These are phyloP conservation scores for Pyricularia grisea DNA, from an alignment of 2,329 filamentous ascomycete species.

Conservation along the genomic window DNA sequence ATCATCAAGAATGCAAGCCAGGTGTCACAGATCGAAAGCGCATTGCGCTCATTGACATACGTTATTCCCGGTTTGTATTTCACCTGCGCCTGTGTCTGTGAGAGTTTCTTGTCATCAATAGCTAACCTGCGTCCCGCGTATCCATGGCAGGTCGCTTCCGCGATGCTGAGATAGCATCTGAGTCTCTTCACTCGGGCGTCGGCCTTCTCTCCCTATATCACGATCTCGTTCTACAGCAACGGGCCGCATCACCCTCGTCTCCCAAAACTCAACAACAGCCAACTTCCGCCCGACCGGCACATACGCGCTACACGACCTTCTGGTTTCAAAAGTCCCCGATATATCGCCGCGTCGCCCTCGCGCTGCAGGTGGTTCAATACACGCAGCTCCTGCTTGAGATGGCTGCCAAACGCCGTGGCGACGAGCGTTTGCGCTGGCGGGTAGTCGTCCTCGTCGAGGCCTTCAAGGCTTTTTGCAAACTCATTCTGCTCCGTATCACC, in stretches of 20 bases:
- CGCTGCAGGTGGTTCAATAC: slow-evolving; percentile 86
- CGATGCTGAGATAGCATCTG: slow-evolving; percentile 90
- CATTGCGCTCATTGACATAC: slow-evolving; percentile 85
- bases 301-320: slow-evolving; percentile 58
- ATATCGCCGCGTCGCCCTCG: slow-evolving; percentile 72
- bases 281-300: slow-evolving; percentile 16
- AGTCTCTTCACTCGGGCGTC: slow-evolving; percentile 80
- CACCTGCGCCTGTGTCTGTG: background rate
- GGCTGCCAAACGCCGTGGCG: slow-evolving; percentile 79
- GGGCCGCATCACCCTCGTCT: background rate
- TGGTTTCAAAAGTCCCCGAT: slow-evolving; percentile 55
- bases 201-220: slow-evolving; percentile 90
- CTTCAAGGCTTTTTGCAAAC: slow-evolving; percentile 74
- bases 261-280: slow-evolving; percentile 26
- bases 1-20: slow-evolving; percentile 91
- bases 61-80: slow-evolving; percentile 67
- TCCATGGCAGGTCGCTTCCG: slow-evolving; percentile 59
- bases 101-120: background rate
- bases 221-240: slow-evolving; percentile 68
- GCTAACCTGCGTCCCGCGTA: background rate
- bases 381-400: slow-evolving; percentile 97
- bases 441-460: slow-evolving; percentile 77
- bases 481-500: slow-evolving; percentile 74
- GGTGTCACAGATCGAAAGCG: slow-evolving; percentile 91
- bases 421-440: slow-evolving; percentile 76